A percentile compares a stretch with the other conserved stretches of the same genome.
Conservation (phyloP, 1,139 yeast species). For the Hansenula sp. region DNA sequence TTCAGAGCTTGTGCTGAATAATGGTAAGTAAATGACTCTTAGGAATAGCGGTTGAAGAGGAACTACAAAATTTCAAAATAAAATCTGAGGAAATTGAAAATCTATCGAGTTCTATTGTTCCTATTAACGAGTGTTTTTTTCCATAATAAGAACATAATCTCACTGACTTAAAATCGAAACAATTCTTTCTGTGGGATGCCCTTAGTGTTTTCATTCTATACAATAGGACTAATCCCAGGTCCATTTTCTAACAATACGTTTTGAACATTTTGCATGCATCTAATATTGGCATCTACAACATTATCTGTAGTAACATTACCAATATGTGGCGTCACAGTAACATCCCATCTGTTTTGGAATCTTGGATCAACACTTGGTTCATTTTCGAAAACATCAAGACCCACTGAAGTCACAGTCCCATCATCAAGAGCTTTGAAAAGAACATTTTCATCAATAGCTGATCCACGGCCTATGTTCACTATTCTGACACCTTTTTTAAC, state of each 20-base stretch:
- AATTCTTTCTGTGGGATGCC: no score
- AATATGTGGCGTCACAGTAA: conserved; percentile 69
- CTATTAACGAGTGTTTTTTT: no score
- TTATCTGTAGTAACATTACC: conserved; percentile 63
- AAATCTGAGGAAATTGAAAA: no score
- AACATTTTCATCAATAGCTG: conserved; percentile 68
- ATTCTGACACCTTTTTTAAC: conserved; percentile 56
- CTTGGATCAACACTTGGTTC: conserved; percentile 58
- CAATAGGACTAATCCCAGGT: conserved; percentile 22
- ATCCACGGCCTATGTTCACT: conserved; percentile 77
- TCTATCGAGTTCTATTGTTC: no score
- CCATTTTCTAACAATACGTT: conserved; percentile 31
- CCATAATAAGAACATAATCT: no score
- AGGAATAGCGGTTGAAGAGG: no score
- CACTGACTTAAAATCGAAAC: no score
- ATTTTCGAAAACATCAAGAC: conserved; percentile 71
- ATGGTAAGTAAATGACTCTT: no score
- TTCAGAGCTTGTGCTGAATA: no score
- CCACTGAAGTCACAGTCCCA: conserved; percentile 69
- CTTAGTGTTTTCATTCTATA: conserved; percentile 1
- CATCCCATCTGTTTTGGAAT: conserved; percentile 55
- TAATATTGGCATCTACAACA: conserved; percentile 37
- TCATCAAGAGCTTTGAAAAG: conserved; percentile 59
- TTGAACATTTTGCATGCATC: conserved; percentile 45
- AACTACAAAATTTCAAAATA: no score